Evolutionary conservation across 1,284 basidiomycete genomes (phyloP).

Genomic region (Ceratobasidium sp.): DNA sequence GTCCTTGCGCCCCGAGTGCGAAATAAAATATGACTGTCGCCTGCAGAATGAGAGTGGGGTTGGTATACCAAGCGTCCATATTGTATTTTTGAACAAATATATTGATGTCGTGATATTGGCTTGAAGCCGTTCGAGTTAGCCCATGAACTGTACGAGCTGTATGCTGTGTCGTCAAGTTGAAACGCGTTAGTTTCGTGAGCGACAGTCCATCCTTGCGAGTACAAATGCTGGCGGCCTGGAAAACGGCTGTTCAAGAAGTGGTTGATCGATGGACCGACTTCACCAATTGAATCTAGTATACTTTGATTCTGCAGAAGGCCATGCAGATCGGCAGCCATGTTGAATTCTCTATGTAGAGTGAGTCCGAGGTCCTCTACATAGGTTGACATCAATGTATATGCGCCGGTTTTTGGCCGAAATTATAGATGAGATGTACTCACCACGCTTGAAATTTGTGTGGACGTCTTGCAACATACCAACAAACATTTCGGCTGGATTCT

Average conservation of each 20-base stretch:
- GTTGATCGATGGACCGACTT: background rate
- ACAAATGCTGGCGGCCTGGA: background rate
- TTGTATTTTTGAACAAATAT: background rate
- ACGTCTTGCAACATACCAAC: background rate
- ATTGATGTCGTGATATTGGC: background rate
- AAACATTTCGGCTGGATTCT: constrained; percentile 14
- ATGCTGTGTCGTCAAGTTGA: background rate
- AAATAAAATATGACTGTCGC: background rate
- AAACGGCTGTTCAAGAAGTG: background rate
- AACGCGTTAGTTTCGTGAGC: background rate
- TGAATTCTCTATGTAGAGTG: constrained; percentile 4
- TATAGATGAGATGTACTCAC: background rate
- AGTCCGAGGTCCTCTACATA: background rate
- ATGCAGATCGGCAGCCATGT: background rate
- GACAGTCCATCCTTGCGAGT: background rate
- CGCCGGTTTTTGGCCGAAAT: too few relatives aligned
- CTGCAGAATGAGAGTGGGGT: background rate
- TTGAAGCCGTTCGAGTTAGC: background rate
- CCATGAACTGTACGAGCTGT: background rate
- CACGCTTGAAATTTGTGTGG: background rate
- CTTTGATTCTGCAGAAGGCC: constrained; percentile 1
- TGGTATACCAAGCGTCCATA: background rate
- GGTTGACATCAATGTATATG: background rate
- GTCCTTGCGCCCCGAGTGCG: background rate
- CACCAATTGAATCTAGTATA: background rate